These are phyloP conservation scores for Sporopachydermia quercuum DNA, from an alignment of 805 yeast species.

Conservation along the genomic window DNA sequence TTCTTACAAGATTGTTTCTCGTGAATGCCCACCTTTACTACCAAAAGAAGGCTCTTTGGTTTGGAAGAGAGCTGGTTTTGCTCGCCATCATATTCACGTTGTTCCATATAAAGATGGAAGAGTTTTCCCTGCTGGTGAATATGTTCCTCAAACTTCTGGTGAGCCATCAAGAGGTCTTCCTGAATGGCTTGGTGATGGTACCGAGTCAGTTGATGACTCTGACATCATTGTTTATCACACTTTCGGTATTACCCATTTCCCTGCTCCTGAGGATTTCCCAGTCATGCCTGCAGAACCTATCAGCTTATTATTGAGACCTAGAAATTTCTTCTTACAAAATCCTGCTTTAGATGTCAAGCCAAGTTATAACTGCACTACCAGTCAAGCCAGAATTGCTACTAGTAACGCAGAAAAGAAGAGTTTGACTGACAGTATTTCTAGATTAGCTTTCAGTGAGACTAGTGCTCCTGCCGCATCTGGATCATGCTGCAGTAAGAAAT, in stretches of 20 bases:
- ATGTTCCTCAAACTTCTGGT: constrained; percentile 21
- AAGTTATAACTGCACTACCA: constrained; percentile 28
- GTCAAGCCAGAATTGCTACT: constrained; percentile 23
- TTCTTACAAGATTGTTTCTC: constrained; percentile 62
- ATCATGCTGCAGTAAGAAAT: background rate
- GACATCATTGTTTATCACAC: constrained; percentile 70
- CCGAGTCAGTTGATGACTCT: constrained; percentile 29
- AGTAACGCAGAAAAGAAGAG: constrained; percentile 25
- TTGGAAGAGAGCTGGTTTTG: constrained; percentile 75
- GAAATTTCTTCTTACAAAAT: constrained; percentile 65
- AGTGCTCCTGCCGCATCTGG: too few species aligned
- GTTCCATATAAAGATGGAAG: constrained; percentile 61
- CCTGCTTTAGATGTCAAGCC: constrained; percentile 51
- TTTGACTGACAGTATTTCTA: constrained; percentile 31
- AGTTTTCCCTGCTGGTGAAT: constrained; percentile 58
- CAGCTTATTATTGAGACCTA: constrained; percentile 58
- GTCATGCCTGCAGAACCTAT: constrained; percentile 81
- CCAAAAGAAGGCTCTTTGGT: constrained; percentile 65
- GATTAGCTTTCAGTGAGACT: constrained; percentile 30
- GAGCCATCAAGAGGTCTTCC: constrained; percentile 15
- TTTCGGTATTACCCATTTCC: constrained; percentile 75
- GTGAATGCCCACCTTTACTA: constrained; percentile 57
- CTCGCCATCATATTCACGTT: constrained; percentile 49
- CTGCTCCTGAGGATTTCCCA: constrained; percentile 84
- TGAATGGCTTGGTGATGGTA: constrained; percentile 20